Conservation (phyloP, 2,329 filamentous ascomycete species). For the Cladosporium phlei region DNA sequence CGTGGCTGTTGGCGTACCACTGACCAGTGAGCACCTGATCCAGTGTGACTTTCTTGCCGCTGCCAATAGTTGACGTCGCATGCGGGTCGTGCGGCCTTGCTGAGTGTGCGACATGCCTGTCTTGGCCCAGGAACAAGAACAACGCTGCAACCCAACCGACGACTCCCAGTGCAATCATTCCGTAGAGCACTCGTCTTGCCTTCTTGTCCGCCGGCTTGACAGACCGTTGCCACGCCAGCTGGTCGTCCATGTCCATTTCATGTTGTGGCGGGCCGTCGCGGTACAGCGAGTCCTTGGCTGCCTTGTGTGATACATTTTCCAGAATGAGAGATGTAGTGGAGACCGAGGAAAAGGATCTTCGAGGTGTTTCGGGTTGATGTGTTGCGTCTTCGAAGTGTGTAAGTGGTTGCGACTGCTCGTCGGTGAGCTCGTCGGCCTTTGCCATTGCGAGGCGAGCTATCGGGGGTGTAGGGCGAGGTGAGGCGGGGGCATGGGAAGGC, state of each 20-base stretch:
- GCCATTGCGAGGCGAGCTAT: constrained; percentile 15
- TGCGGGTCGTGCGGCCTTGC: constrained; percentile 63
- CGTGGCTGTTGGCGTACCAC: constrained; percentile 61
- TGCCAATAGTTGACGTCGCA: constrained; percentile 57
- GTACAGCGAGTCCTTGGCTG: constrained; percentile 41
- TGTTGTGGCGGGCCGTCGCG: constrained; percentile 29
- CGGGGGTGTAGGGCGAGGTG: background rate
- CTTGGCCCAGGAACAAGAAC: constrained; percentile 60
- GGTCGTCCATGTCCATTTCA: constrained; percentile 50
- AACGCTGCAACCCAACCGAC: constrained; percentile 66
- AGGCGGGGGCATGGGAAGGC: too few species aligned
- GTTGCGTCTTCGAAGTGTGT: constrained; percentile 32
- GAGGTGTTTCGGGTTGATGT: constrained; percentile 35
- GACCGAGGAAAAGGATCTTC: constrained; percentile 63
- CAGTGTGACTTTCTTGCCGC: constrained; percentile 67
- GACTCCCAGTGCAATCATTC: constrained; percentile 56
- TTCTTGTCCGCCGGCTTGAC: constrained; percentile 59
- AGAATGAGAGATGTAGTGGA: constrained; percentile 81
- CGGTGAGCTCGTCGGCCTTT: constrained; percentile 24
- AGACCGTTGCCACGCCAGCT: constrained; percentile 38
- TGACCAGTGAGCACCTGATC: constrained; percentile 63
- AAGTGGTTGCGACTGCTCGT: constrained; percentile 45
- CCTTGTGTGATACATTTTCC: constrained; percentile 63
- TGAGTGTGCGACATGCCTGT: constrained; percentile 62
- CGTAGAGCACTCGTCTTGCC: constrained; percentile 58